These are phyloP conservation scores for Citrus cavaleriei DNA, from an alignment of 345 rosid genomes.

Conservation along the genomic window DNA sequence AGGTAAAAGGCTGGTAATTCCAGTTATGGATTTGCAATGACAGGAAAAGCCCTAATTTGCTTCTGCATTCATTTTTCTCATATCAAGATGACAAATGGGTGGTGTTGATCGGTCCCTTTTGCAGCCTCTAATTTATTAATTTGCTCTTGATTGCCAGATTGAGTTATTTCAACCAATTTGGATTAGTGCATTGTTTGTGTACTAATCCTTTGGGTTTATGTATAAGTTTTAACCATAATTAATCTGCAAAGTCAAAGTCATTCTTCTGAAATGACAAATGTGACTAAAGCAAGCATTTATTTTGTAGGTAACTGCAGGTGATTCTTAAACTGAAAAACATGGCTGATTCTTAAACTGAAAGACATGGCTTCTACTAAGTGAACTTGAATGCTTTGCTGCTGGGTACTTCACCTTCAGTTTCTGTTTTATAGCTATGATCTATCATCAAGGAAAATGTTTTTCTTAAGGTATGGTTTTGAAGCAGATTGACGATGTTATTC, in stretches of 20 bases:
- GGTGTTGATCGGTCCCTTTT: neutral
- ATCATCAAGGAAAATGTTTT: neutral
- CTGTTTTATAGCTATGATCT: neutral
- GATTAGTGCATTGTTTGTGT: neutral
- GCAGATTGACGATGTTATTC: neutral
- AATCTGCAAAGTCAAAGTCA: neutral
- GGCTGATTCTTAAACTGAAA: neutral
- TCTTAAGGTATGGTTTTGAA: neutral
- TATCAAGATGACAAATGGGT: neutral
- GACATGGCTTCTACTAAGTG: neutral
- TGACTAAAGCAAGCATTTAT: neutral
- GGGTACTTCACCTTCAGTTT: neutral
- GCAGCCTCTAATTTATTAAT: neutral
- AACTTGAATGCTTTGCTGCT: neutral
- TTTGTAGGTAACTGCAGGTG: conserved; percentile 13
- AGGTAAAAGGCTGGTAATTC: neutral
- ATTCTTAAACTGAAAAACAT: neutral
- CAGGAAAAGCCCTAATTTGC: neutral
- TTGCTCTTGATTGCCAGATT: neutral
- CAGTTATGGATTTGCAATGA: neutral
- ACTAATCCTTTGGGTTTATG: neutral
- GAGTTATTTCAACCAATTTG: neutral
- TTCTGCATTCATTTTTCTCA: neutral
- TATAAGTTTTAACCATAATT: too few relatives aligned
- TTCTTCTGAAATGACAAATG: neutral